Evolutionary conservation across 768 basidiomycete species (phyloP).

Genomic region (Trametes elegans): DNA sequence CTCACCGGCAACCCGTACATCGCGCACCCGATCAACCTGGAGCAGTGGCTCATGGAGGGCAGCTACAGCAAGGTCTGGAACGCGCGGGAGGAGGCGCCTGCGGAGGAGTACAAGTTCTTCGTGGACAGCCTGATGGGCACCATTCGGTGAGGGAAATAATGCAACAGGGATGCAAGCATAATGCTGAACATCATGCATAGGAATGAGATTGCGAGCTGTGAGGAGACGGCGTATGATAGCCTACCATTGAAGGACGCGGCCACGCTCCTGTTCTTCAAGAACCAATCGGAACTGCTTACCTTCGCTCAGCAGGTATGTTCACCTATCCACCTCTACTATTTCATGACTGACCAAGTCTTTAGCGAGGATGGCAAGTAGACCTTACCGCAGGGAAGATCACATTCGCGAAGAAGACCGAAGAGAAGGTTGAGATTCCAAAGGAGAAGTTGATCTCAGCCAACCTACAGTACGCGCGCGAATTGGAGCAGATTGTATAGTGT

Average conservation of each 20-base stretch:
- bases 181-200: constrained; percentile 37
- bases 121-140: constrained; percentile 93
- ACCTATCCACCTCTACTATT: neutral
- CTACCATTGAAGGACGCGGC: constrained; percentile 88
- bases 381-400: constrained; percentile 64
- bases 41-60: constrained; percentile 98
- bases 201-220: constrained; percentile 96
- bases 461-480: constrained; percentile 77
- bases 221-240: constrained; percentile 91
- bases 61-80: constrained; percentile 98
- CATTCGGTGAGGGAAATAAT: constrained; percentile 56
- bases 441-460: constrained; percentile 78
- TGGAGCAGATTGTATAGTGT: constrained; percentile 84
- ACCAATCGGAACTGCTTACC: constrained; percentile 71
- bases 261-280: constrained; percentile 88
- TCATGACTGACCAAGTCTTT: neutral
- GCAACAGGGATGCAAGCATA: neutral
- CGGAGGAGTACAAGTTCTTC: constrained; percentile 94
- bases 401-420: constrained; percentile 81
- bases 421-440: constrained; percentile 82
- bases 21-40: constrained; percentile 85
- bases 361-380: constrained; percentile 88
- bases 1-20: constrained; percentile 71
- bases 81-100: constrained; percentile 87
- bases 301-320: constrained; percentile 77